Base-by-base conservation (phyloP, 495 filamentous ascomycete genomes). In the Penicillium psychrofluorescens region DNA sequence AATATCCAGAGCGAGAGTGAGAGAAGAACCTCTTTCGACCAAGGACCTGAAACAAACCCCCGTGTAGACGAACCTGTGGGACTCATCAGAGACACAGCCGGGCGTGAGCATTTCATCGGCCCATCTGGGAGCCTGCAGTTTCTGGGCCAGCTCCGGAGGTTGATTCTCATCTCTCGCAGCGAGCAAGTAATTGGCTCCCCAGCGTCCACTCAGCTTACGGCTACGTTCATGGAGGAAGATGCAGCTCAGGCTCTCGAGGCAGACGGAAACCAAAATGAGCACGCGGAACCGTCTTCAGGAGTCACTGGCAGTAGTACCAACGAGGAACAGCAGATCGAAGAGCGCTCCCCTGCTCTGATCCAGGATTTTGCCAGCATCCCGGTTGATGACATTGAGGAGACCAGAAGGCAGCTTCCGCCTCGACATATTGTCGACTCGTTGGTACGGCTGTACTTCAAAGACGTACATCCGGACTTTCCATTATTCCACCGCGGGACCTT, bases 401-500 rank as follows among this genome's bases (percentile, higher is more conserved):
- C 29, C n/a, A 31, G 39, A 33, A 41, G 2, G 39, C 43, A 35
- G 34, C 14, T 49, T 36, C 43, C 63, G 9, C 10, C 47, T 27
- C 50, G 50, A 11, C 48, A 62, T 6, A 54, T 49, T 28, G 49
- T 63, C 11, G 69, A 72, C 38, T 46, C 56, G 4, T 61, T 71
- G 22, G 48, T 75, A 3, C 35, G 55, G 0, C 61, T 64, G 14
- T 75, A 62, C 51, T 72, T 75, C 41, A 50, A 63, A 1, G 38
- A 59, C 36, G 64, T 72, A 12, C 70, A 75, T 48, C 60, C 63
- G 4, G 63, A 70, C 39, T 71, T 68, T 46, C 55, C 61, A 11
- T 51, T 75, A 7, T 72, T 75, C 42, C 66, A 72, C 49, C 62
- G 63, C 10, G 56, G 60, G 1, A 63, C 64, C 8, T 73, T 72